Evolutionary conservation across 1,284 basidiomycete genomes (phyloP).

Genomic region (Ustilago tritici): DNA sequence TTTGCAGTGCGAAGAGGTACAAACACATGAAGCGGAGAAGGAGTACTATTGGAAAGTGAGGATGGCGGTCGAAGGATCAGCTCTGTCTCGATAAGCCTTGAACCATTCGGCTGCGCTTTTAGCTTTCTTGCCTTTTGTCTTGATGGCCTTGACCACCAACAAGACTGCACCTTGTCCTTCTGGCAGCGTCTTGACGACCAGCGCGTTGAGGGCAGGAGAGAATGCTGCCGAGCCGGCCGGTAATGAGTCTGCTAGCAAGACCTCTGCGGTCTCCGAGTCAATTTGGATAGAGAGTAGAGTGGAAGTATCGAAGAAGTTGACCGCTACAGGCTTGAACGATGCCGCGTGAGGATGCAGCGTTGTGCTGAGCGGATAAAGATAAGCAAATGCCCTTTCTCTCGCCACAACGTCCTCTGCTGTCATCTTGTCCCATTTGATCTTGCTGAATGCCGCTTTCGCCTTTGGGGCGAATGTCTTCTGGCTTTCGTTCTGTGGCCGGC

Average conservation of each 20-base stretch:
- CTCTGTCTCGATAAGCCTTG: conserved; percentile 52
- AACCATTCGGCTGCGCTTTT: conserved; percentile 50
- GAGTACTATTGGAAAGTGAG: conserved; percentile 8
- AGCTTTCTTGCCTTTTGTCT: conserved; percentile 42
- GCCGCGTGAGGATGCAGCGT: conserved; percentile 15
- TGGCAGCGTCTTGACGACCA: conserved; percentile 19
- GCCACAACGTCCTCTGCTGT: conserved; percentile 53
- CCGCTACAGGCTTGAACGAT: conserved; percentile 10
- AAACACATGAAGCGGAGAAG: background rate
- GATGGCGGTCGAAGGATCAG: conserved; percentile 19
- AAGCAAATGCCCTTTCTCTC: conserved; percentile 50
- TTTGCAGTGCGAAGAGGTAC: background rate
- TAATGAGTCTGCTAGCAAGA: background rate
- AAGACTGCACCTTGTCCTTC: background rate
- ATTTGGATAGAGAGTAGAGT: background rate
- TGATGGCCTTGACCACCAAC: conserved; percentile 25
- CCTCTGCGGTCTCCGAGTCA: conserved; percentile 3
- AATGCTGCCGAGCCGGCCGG: conserved; percentile 26
- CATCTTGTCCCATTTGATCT: conserved; percentile 51
- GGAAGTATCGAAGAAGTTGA: conserved; percentile 10
- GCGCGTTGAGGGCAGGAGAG: conserved; percentile 9
- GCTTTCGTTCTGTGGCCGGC: conserved; percentile 38
- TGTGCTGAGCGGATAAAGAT: conserved; percentile 48
- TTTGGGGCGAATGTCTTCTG: conserved; percentile 53
- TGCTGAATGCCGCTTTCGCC: conserved; percentile 33